These are phyloP conservation scores for Dothistroma pini DNA, from an alignment of 2,329 filamentous ascomycete genomes.

Conservation along the genomic window DNA sequence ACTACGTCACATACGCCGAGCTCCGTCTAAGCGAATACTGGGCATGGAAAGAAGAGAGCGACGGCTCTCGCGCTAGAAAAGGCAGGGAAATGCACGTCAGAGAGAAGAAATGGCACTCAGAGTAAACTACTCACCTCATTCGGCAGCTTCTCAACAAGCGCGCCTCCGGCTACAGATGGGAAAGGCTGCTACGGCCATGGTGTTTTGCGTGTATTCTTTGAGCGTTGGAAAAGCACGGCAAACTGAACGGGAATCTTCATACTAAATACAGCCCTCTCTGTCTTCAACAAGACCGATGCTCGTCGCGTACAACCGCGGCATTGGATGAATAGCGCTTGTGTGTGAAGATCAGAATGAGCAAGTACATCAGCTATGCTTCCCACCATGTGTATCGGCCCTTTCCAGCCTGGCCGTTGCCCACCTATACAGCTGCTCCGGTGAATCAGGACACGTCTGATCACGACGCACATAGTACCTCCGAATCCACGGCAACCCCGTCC, in stretches of 20 bases:
- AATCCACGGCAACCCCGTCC: slow-evolving; percentile 15
- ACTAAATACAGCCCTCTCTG: neutral
- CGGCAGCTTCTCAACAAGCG: slow-evolving; percentile 4
- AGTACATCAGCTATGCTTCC: too few species aligned
- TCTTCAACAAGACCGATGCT: slow-evolving; percentile 1
- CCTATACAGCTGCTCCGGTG: slow-evolving; percentile 6
- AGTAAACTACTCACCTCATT: slow-evolving; percentile 4
- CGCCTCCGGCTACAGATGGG: neutral
- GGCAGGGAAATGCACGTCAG: slow-evolving; percentile 65
- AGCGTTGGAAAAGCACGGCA: slow-evolving; percentile 1
- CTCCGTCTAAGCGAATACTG: slow-evolving; percentile 84
- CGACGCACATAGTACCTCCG: slow-evolving; percentile 7
- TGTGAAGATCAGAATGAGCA: neutral
- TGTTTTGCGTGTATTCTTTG: neutral
- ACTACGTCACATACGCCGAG: slow-evolving; percentile 91
- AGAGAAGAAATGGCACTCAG: slow-evolving; percentile 67
- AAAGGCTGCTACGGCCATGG: neutral
- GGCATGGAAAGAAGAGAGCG: slow-evolving; percentile 76
- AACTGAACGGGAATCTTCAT: neutral
- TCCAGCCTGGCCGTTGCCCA: slow-evolving; percentile 1
- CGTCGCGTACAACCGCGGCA: neutral
- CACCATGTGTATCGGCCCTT: neutral
- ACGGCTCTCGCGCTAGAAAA: slow-evolving; percentile 56
- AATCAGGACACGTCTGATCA: neutral
- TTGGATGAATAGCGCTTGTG: neutral